Base-by-base conservation (phyloP, 2,329 filamentous ascomycete genomes). In the Exophiala alcalophila region DNA sequence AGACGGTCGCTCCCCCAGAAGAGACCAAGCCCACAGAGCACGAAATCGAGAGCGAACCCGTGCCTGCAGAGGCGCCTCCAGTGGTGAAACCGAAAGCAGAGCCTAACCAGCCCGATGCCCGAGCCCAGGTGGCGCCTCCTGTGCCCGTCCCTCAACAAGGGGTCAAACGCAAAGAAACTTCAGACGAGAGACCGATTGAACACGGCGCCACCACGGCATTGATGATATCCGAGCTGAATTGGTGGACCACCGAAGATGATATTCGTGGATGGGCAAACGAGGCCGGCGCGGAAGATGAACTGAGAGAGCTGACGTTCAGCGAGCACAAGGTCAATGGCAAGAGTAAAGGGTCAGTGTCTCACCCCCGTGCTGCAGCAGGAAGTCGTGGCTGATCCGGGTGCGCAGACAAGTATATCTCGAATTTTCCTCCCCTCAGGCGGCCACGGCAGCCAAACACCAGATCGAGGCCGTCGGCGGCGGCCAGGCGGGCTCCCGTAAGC, bases 291-390 rank as follows among this genome's bases (percentile, higher is more conserved):
- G 92, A 97, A 63, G 77, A 83, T 31, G 87, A 95, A 59, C 70
- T 97, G 12, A 89, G 86, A 58, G 92, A 97, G 49, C 80, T 98
- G 37, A 95, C 90, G 0, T 98, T 97, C 64, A 96, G 88, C 59
- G 92, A 98, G 64, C 92, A 97, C 67, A 98, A 98, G 64, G 90
- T 97, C 33, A 98, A 98, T 56, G 92, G 92, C 56, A 98, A 98
- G 70, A 95, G 88, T 68, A 96, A 97, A 71, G 91, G 92, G 90
- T 94, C 74, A 52, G 81, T 66, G 12, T 29, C 37, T n/a, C n/a
- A n/a, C n/a, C n/a, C n/a, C n/a, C n/a, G n/a, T n/a, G n/a, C n/a
- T n/a, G n/a, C n/a, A n/a, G n/a, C n/a, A n/a, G n/a, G n/a, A n/a
- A n/a, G n/a, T n/a, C n/a, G n/a, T n/a, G 35, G 30, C 40, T 52